These are phyloP conservation scores for Irpex sp. DNA, from an alignment of 1,284 basidiomycete species.

Conservation along the genomic window DNA sequence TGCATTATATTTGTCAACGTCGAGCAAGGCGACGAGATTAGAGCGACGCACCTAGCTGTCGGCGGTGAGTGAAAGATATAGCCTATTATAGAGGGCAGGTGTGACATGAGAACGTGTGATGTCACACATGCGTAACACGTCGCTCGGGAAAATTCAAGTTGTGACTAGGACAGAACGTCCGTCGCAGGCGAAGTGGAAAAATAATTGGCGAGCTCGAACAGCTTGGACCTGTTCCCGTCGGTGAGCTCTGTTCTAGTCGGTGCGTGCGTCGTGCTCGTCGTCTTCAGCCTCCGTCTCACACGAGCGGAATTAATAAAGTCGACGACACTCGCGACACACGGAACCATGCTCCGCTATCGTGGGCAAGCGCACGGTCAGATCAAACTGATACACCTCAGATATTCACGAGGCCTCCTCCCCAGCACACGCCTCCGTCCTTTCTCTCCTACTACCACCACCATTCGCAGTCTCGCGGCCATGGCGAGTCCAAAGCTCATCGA, in stretches of 20 bases:
- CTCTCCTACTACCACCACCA: slow-evolving; percentile 29
- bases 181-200: neutral
- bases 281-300: neutral
- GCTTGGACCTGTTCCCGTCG: neutral
- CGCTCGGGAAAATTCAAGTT: neutral
- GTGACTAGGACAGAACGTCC: neutral
- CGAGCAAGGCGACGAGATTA: neutral
- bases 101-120: neutral
- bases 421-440: slow-evolving; percentile 1
- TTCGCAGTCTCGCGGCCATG: slow-evolving; percentile 42
- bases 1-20: neutral
- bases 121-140: neutral
- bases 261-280: neutral
- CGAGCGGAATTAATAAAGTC: neutral
- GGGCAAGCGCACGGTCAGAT: slow-evolving; percentile 9
- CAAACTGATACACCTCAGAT: slow-evolving; percentile 10
- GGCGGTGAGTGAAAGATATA: neutral
- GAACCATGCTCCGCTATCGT: slow-evolving; percentile 8
- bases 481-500: slow-evolving; percentile 71
- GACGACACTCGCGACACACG: neutral
- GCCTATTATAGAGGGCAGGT: neutral
- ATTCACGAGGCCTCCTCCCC: neutral
- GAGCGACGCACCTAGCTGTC: neutral
- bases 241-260: neutral
- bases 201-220: too few relatives aligned